Evolutionary conservation across 768 basidiomycete genomes (phyloP), one percentile per base, ranked within the genome.

Genomic region (Suillus subaureus): DNA sequence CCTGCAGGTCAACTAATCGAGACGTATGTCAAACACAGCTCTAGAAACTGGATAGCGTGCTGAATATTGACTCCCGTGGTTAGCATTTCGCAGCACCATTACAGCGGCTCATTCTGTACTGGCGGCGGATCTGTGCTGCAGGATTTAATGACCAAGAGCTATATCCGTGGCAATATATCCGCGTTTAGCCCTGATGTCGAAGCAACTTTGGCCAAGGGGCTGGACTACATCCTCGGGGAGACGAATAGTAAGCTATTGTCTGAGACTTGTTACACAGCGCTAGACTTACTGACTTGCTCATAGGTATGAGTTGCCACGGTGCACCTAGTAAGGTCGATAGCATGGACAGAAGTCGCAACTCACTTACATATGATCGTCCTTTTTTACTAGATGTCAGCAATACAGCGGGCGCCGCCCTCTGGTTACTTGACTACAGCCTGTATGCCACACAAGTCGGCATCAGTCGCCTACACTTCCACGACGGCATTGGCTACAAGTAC

Each of bases 401-500:
- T 70, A 85, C 85, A 1, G 89, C 85, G n/a, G 90, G 89, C 16
- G 88, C 89, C 0, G 86, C 87, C 21, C 74, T 91, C 23, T 91
- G 89, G 89, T 79, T 82, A 13, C 75, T 90, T 65, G 89, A 91
- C 72, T 89, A 91, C 73, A 78, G 83, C 2, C 76, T 92, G 4
- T 88, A 82, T 69, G 86, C 87, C 71, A 75, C 85, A 2, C 83
- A 84, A 67, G 73, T 87, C 12, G 86, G 85, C 4, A 83, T 88
- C 33, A 80, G 82, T 35, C 79, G 83, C 60, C 66, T 88, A 18
- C 87, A 83, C 76, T 89, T 89, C 79, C 89, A 91, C 70, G 80
- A 87, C 63, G 89, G 89, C 18, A 78, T 91, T 62, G 89, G 89
- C 1, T 91, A 82, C 77, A 91, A 91, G 75, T 91, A 90, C 70